These are phyloP conservation scores for Parsonsia alboflavescens DNA, from an alignment of 257 asterid genomes.

Conservation along the genomic window DNA sequence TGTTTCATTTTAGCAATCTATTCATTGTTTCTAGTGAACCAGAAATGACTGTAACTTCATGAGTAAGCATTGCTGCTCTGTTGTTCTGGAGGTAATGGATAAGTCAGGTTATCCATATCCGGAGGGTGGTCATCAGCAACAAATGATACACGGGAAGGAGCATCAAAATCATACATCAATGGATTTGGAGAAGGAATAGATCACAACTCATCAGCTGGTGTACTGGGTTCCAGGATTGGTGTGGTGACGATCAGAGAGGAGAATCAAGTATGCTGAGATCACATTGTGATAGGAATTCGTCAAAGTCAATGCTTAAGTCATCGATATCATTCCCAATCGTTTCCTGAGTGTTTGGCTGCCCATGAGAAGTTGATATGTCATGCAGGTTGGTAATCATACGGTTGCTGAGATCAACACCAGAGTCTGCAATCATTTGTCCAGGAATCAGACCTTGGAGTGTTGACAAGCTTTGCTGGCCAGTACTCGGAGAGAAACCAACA, in stretches of 20 bases:
- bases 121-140: background rate
- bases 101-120: background rate
- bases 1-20: background rate
- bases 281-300: background rate
- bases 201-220: background rate
- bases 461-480: constrained; percentile 1
- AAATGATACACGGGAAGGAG: background rate
- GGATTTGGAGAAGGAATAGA: background rate
- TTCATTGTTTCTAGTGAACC: background rate
- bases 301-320: background rate
- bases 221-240: background rate
- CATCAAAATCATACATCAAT: background rate
- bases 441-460: background rate
- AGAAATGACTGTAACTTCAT: background rate
- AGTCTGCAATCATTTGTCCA: background rate
- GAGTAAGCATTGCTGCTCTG: background rate
- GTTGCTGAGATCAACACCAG: background rate
- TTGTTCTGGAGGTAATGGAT: background rate
- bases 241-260: background rate
- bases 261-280: constrained; percentile 5
- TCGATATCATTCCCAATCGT: background rate
- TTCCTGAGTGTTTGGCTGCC: background rate
- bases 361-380: constrained; percentile 1
- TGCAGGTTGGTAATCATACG: background rate
- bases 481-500: background rate